Conservation (phyloP, 208 protist genomes). For the Trichomonas tenax region DNA sequence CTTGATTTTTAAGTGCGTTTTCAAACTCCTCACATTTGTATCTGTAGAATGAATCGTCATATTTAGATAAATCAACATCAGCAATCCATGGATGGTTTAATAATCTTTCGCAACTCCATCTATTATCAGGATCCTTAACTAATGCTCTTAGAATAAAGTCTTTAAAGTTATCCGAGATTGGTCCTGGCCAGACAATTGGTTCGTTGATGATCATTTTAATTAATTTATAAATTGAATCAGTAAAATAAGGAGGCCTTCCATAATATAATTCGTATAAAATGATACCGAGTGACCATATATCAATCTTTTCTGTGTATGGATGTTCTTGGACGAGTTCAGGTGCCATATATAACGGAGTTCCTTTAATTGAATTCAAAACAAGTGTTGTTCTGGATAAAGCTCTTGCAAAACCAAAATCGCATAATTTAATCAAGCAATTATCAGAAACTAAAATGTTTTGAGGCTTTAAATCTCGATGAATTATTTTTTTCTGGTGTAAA, state of each 20-base stretch:
- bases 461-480: constrained; percentile 72
- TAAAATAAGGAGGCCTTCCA: constrained; percentile 82
- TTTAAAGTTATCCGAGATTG: neutral
- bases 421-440: constrained; percentile 64
- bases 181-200: neutral
- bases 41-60: neutral
- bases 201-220: constrained; percentile 70
- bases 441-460: constrained; percentile 78
- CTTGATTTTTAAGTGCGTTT: neutral
- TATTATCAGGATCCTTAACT: neutral
- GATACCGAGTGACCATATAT: constrained; percentile 89
- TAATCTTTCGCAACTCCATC: neutral
- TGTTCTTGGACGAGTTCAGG: constrained; percentile 63
- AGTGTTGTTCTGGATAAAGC: constrained; percentile 64
- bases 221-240: constrained; percentile 76
- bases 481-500: constrained; percentile 81
- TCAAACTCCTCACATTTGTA: neutral
- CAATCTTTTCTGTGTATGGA: constrained; percentile 49
- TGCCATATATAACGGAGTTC: constrained; percentile 76
- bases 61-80: neutral
- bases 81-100: neutral
- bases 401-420: constrained; percentile 90
- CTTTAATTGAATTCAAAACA: constrained; percentile 74
- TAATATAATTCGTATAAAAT: constrained; percentile 89
- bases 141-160: neutral